phyloP scores from a whole-genome alignment of 257 asterid genomes.

The Forsythia viridissima region DNA sequence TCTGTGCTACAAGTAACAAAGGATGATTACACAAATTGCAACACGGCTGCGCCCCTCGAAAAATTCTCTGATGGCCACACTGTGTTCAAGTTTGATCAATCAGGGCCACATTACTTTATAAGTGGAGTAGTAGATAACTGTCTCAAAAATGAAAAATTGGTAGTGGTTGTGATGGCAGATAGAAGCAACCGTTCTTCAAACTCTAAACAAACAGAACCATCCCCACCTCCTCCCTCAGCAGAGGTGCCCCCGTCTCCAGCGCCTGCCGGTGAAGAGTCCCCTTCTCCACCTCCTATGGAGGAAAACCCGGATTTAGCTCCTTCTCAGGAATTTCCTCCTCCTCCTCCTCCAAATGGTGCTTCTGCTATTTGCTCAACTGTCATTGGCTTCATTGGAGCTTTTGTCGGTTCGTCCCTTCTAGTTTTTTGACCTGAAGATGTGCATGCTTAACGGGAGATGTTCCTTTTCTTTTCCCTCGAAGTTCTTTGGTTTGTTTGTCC shows the following conservation, averaged over 20 bases:
- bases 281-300: constrained; percentile 43
- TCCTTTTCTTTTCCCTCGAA: not conserved
- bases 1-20: constrained; percentile 65
- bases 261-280: constrained; percentile 34
- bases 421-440: constrained; percentile 36
- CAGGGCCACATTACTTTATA: constrained; percentile 75
- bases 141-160: constrained; percentile 62
- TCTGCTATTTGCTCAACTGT: constrained; percentile 27
- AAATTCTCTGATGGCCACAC: constrained; percentile 62
- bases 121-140: constrained; percentile 73
- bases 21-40: constrained; percentile 60
- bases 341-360: constrained; percentile 56
- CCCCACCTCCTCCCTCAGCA: constrained; percentile 47
- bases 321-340: constrained; percentile 52
- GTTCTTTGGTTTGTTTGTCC: constrained; percentile 26
- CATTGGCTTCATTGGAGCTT: constrained; percentile 43
- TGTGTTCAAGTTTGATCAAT: constrained; percentile 39
- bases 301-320: constrained; percentile 53
- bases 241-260: constrained; percentile 49
- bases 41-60: constrained; percentile 40
- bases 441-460: constrained; percentile 14
- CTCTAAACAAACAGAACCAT: constrained; percentile 22
- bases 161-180: constrained; percentile 69
- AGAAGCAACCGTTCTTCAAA: constrained; percentile 32
- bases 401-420: constrained; percentile 42